phyloP scores from a whole-genome alignment of 495 filamentous ascomycete genomes.

The Aspergillus hancockii region DNA sequence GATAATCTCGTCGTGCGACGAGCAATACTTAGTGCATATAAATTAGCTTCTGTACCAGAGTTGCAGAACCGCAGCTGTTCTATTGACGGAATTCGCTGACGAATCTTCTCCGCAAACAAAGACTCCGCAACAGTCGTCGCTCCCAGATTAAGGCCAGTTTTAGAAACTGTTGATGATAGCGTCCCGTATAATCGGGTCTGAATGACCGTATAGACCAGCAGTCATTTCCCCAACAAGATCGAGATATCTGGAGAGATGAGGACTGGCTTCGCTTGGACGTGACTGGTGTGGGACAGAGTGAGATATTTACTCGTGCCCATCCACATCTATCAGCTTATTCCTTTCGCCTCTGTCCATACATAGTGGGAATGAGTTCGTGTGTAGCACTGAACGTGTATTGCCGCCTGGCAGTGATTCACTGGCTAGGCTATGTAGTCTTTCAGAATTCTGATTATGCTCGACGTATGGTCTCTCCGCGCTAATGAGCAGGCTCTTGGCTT shows the following conservation, averaged over 20 bases:
- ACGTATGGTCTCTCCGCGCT: constrained; percentile 5
- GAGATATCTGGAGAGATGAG: constrained; percentile 41
- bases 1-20: constrained; percentile 31
- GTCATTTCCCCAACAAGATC: constrained; percentile 48
- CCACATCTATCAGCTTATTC: constrained; percentile 28
- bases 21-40: constrained; percentile 43
- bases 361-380: constrained; percentile 59
- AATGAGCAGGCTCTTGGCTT: constrained; percentile 1
- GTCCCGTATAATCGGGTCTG: constrained; percentile 36
- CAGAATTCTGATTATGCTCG: constrained; percentile 5
- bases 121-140: constrained; percentile 3
- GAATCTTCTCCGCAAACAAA: constrained; percentile 22
- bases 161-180: constrained; percentile 14
- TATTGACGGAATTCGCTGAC: constrained; percentile 24
- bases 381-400: constrained; percentile 60
- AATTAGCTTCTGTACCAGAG: constrained; percentile 56
- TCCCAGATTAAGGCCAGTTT: constrained; percentile 14
- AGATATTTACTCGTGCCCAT: constrained; percentile 20
- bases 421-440: constrained; percentile 1
- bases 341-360: constrained; percentile 41
- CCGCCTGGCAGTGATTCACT: constrained; percentile 51
- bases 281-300: constrained; percentile 21
- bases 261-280: neutral
- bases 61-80: constrained; percentile 51
- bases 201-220: constrained; percentile 50